phyloP scores from a whole-genome alignment of 208 protist genomes.

The Crithidia bombi region DNA sequence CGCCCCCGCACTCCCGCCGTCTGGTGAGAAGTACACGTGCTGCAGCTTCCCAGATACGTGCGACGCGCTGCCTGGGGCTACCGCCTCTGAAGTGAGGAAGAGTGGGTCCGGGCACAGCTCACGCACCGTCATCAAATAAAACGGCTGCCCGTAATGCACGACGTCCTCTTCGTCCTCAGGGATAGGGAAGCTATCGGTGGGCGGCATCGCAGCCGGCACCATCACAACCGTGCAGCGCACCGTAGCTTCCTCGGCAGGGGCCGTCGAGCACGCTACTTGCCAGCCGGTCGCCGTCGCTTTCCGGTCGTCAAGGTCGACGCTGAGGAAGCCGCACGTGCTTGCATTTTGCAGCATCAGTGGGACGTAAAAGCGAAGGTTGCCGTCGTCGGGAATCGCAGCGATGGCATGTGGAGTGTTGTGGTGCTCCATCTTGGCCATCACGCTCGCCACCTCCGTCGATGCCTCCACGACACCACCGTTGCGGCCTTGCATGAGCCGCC shows the following conservation, averaged over 20 bases:
- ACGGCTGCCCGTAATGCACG: conserved; percentile 91
- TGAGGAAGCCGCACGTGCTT: conserved; percentile 75
- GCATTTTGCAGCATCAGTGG: conserved; percentile 88
- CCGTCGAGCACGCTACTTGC: conserved; percentile 70
- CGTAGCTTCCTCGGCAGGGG: conserved; percentile 54
- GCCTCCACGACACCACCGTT: conserved; percentile 67
- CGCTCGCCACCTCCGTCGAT: conserved; percentile 55
- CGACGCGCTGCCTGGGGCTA: conserved; percentile 62
- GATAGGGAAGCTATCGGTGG: conserved; percentile 70
- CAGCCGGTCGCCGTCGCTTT: conserved; percentile 53
- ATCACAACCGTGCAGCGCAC: conserved; percentile 79
- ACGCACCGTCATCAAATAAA: conserved; percentile 83
- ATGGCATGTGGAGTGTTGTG: conserved; percentile 79
- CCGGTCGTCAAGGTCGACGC: conserved; percentile 84
- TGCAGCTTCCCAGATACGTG: conserved; percentile 76
- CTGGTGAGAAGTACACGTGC: conserved; percentile 84
- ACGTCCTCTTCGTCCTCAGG: conserved; percentile 80
- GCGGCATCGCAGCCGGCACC: conserved; percentile 64
- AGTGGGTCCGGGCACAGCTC: conserved; percentile 75
- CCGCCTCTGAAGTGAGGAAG: conserved; percentile 75
- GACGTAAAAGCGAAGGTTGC: conserved; percentile 74
- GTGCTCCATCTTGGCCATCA: conserved; percentile 79
- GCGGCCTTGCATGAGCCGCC: conserved; percentile 73
- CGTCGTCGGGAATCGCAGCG: conserved; percentile 51
- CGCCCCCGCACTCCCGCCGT: conserved; percentile 58